These are phyloP conservation scores for Metschnikowia koreensis DNA, from an alignment of 805 yeast species.

Conservation along the genomic window DNA sequence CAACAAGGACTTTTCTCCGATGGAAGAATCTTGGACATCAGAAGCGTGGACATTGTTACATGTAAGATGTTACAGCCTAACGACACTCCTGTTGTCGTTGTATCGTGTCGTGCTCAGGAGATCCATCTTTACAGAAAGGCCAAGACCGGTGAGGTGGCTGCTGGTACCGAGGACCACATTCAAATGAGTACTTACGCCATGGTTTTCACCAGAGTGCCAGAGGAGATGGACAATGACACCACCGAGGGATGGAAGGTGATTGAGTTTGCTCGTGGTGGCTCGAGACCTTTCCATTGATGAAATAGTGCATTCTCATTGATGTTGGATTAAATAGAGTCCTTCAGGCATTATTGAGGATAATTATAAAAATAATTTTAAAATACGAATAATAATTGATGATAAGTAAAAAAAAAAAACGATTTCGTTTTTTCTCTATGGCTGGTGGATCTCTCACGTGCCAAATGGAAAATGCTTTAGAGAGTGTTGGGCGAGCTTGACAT, in stretches of 20 bases:
- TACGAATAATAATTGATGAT: too few species aligned
- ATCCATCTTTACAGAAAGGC: conserved; percentile 83
- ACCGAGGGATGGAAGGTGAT: conserved; percentile 97
- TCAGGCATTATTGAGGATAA: too few species aligned
- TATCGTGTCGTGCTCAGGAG: conserved; percentile 96
- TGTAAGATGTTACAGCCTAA: conserved; percentile 87
- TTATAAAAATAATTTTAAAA: too few species aligned
- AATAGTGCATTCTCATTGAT: neutral
- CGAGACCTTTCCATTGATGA: conserved; percentile 65
- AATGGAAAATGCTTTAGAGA: too few species aligned
- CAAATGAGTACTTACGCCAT: conserved; percentile 91
- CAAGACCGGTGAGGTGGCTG: conserved; percentile 91
- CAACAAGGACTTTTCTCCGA: conserved; percentile 92
- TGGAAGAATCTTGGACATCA: conserved; percentile 85
- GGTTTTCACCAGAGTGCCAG: conserved; percentile 92
- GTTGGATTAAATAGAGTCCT: neutral
- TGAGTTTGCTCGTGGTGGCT: conserved; percentile 91
- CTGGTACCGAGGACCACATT: conserved; percentile 93
- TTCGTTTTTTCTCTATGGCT: too few species aligned
- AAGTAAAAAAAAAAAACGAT: too few species aligned
- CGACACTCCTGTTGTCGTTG: conserved; percentile 87
- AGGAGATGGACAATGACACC: conserved; percentile 81
- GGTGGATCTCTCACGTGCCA: too few species aligned
- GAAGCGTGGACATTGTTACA: conserved; percentile 90
- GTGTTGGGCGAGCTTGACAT: too few species aligned